Evolutionary conservation across 2,329 filamentous ascomycete genomes (phyloP).

Genomic region (Colletotrichum paranaense): DNA sequence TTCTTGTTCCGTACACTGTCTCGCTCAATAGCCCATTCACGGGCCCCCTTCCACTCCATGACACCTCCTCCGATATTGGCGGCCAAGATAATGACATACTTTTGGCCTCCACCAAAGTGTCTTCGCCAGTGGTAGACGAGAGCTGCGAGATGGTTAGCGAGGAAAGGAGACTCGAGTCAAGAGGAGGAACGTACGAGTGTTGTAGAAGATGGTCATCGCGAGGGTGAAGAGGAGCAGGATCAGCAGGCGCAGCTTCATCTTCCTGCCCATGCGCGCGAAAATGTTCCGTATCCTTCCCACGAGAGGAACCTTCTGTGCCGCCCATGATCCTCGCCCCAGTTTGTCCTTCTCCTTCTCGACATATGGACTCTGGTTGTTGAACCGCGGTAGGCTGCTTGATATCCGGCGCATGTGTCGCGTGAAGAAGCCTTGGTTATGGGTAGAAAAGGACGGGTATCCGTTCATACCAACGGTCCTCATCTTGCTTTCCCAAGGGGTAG

Average conservation of each 20-base stretch:
- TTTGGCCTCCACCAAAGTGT: conserved; percentile 85
- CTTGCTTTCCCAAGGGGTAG: conserved; percentile 85
- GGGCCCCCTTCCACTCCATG: conserved; percentile 98
- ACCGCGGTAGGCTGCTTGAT: conserved; percentile 82
- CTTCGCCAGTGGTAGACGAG: conserved; percentile 75
- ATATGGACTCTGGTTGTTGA: conserved; percentile 68
- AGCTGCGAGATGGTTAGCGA: conserved; percentile 51
- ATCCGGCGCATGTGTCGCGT: conserved; percentile 84
- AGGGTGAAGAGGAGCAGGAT: conserved; percentile 70
- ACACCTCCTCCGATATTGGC: conserved; percentile 96
- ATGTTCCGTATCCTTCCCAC: conserved; percentile 59
- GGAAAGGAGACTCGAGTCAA: conserved; percentile 13
- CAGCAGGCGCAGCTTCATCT: conserved; percentile 72
- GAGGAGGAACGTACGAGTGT: conserved; percentile 73
- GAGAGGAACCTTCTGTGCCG: conserved; percentile 56
- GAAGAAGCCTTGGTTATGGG: conserved; percentile 88
- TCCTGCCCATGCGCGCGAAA: conserved; percentile 68
- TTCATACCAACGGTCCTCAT: conserved; percentile 79
- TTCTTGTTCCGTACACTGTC: conserved; percentile 97
- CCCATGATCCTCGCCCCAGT: conserved; percentile 68
- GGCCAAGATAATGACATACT: conserved; percentile 92
- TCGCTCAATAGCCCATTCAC: conserved; percentile 97
- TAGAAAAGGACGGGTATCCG: conserved; percentile 83
- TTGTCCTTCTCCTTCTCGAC: conserved; percentile 91
- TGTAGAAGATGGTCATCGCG: conserved; percentile 74